A percentile compares a stretch with the other conserved stretches of the same genome.
Evolutionary conservation across 345 rosid genomes (phyloP).

Genomic region (Boechera divaricarpa): DNA sequence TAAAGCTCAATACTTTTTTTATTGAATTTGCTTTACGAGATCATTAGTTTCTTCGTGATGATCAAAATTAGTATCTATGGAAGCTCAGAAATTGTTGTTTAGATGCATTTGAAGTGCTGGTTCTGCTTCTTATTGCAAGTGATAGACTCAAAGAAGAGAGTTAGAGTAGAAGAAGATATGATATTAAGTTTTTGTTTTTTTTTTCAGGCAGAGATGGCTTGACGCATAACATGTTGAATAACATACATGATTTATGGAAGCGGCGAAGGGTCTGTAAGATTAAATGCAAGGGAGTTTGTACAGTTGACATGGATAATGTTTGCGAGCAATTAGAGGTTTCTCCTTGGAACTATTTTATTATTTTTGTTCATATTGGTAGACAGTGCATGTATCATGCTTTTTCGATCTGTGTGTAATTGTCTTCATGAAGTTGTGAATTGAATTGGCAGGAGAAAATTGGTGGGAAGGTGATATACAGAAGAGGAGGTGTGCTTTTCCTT

Average conservation of each 20-base stretch:
- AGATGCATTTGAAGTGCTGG: not conserved
- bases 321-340: constrained; percentile 88
- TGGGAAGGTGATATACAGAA: constrained; percentile 80
- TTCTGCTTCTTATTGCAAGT: not conserved
- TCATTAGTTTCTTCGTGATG: not conserved
- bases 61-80: not conserved
- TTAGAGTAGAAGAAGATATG: constrained; percentile 23
- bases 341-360: not conserved
- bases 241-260: constrained; percentile 91
- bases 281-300: constrained; percentile 92
- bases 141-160: not conserved
- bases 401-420: not conserved
- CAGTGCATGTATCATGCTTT: not conserved
- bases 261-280: constrained; percentile 88
- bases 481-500: constrained; percentile 77
- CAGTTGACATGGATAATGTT: constrained; percentile 92
- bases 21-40: not conserved
- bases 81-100: constrained; percentile 16
- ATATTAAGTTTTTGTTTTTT: constrained; percentile 13
- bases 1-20: constrained; percentile 26
- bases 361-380: not conserved
- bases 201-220: constrained; percentile 94
- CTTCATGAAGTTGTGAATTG: constrained; percentile 25
- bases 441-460: constrained; percentile 81
- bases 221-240: constrained; percentile 93